Conservation (phyloP, 306 rosid species). For the Chamaecrista fasciculata region DNA sequence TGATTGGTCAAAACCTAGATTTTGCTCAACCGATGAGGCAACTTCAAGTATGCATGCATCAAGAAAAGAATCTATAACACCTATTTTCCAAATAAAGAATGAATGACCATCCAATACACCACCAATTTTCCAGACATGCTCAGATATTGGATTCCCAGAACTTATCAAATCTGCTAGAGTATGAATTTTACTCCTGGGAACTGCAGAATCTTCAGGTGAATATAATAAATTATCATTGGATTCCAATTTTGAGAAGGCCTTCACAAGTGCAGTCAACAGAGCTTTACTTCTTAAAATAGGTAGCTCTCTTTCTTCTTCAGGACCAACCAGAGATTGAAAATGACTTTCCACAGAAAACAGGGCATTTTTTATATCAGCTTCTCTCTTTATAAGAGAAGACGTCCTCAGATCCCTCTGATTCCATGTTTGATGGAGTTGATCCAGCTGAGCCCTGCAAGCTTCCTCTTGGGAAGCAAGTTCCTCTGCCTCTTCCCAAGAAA, state of each 20-base stretch:
- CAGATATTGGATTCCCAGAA: slow-evolving; percentile 79
- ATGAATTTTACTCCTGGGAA: slow-evolving; percentile 46
- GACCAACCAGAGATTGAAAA: slow-evolving; percentile 62
- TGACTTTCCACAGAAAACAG: slow-evolving; percentile 61
- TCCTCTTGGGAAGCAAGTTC: slow-evolving; percentile 97
- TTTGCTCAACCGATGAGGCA: slow-evolving; percentile 84
- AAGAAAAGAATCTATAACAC: slow-evolving; percentile 79
- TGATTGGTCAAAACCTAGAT: slow-evolving; percentile 84
- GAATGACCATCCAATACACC: slow-evolving; percentile 59
- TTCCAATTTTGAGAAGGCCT: slow-evolving; percentile 79
- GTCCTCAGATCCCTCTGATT: slow-evolving; percentile 75
- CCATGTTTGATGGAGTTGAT: slow-evolving; percentile 92
- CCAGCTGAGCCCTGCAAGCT: slow-evolving; percentile 86
- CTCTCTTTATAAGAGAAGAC: slow-evolving; percentile 74
- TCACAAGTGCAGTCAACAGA: slow-evolving; percentile 58
- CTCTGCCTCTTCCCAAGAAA: slow-evolving; percentile 99
- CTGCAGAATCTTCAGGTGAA: slow-evolving; percentile 50
- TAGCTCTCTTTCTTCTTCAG: slow-evolving; percentile 55
- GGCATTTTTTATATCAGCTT: slow-evolving; percentile 76
- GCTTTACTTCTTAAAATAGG: slow-evolving; percentile 54
- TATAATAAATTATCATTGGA: slow-evolving; percentile 57
- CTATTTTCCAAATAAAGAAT: slow-evolving; percentile 87
- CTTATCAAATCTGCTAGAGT: slow-evolving; percentile 56
- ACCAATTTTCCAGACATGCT: slow-evolving; percentile 77
- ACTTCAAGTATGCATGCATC: slow-evolving; percentile 82